Evolutionary conservation across 2,329 filamentous ascomycete species (phyloP).

Genomic region (Ascosphaera apis): DNA sequence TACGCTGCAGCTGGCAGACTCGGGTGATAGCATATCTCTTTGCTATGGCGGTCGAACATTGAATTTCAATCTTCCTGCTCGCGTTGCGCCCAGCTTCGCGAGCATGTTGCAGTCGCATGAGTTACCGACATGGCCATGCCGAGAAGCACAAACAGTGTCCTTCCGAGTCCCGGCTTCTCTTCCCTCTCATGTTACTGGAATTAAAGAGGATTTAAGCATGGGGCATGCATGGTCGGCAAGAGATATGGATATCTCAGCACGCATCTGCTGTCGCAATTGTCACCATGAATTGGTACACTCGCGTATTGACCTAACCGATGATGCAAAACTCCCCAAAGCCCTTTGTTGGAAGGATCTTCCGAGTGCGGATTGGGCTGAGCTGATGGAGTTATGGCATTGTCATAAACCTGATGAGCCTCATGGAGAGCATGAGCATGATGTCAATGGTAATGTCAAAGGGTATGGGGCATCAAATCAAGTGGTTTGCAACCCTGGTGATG

Average conservation of each 20-base stretch:
- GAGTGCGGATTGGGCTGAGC: constrained; percentile 94
- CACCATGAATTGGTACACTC: constrained; percentile 10
- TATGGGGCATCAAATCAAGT: constrained; percentile 68
- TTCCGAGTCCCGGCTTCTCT: neutral
- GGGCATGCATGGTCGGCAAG: constrained; percentile 17
- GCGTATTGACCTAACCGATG: neutral
- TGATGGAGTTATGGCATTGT: constrained; percentile 99
- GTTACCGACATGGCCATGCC: neutral
- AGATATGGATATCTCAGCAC: constrained; percentile 13
- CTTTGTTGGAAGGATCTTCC: constrained; percentile 72
- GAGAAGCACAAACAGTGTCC: neutral
- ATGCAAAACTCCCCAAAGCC: constrained; percentile 10
- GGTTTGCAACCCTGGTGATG: constrained; percentile 38
- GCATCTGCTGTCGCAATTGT: constrained; percentile 18
- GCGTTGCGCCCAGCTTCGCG: neutral
- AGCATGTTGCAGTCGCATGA: neutral
- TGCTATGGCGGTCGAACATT: neutral
- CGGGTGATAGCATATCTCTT: neutral
- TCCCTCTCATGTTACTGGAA: neutral
- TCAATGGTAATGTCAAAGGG: constrained; percentile 36
- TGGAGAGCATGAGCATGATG: constrained; percentile 22
- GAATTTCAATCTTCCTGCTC: neutral
- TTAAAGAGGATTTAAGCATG: constrained; percentile 2
- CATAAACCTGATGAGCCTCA: constrained; percentile 52
- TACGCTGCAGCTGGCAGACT: constrained; percentile 8